These are phyloP conservation scores for Magnolia changhungtana DNA, from an alignment of 164 flowering plant species.

Conservation along the genomic window DNA sequence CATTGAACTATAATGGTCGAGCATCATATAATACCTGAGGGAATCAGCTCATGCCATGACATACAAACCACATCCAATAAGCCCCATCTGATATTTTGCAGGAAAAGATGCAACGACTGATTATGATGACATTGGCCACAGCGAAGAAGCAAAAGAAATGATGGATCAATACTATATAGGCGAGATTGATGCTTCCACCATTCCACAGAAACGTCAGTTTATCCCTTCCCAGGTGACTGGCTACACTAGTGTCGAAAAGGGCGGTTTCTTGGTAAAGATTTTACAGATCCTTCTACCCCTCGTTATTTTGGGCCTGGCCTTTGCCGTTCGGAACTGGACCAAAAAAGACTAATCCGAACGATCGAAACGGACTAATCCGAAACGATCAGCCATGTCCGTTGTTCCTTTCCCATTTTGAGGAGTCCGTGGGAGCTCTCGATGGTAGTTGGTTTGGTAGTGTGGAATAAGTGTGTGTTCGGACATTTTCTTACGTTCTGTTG, in stretches of 20 bases:
- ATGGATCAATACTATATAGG: slow-evolving; percentile 78
- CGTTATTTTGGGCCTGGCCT: slow-evolving; percentile 74
- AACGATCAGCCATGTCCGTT: not conserved
- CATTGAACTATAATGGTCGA: no score
- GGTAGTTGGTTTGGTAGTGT: not conserved
- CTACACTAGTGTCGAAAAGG: slow-evolving; percentile 42
- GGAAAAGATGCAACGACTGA: slow-evolving; percentile 93
- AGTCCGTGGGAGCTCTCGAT: not conserved
- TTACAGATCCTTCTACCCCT: slow-evolving; percentile 82
- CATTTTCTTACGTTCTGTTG: not conserved
- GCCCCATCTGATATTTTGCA: slow-evolving; percentile 23
- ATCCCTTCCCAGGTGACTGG: slow-evolving; percentile 37
- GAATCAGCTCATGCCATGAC: no score
- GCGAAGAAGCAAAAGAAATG: slow-evolving; percentile 72
- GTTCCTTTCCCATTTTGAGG: not conserved
- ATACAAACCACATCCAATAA: no score
- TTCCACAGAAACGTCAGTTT: slow-evolving; percentile 48
- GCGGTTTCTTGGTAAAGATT: slow-evolving; percentile 64
- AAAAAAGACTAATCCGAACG: slow-evolving; percentile 46
- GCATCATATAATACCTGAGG: no score
- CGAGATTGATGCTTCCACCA: slow-evolving; percentile 59
- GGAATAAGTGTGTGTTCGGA: not conserved
- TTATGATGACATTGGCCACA: slow-evolving; percentile 94
- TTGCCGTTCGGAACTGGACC: slow-evolving; percentile 64
- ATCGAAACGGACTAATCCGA: not conserved